These are phyloP conservation scores for Canavalia gladiata DNA, from an alignment of 306 rosid genomes.

Conservation along the genomic window DNA sequence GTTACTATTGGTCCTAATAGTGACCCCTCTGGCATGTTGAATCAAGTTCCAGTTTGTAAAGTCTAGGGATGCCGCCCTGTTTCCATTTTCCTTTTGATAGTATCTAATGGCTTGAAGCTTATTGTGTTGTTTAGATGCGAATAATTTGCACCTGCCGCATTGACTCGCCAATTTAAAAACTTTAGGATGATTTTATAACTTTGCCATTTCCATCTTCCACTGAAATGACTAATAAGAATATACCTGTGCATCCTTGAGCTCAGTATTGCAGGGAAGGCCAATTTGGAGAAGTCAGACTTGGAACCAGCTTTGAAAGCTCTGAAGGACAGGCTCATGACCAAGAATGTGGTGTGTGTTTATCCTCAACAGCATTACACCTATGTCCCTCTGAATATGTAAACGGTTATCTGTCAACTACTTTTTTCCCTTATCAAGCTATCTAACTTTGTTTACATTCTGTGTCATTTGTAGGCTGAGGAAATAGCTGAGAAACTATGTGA, in stretches of 20 bases:
- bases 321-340: slow-evolving; percentile 98
- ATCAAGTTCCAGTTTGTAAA: background rate
- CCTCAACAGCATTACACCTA: background rate
- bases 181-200: background rate
- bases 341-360: slow-evolving; percentile 87
- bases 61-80: slow-evolving; percentile 25
- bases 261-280: slow-evolving; percentile 98
- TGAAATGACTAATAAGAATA: slow-evolving; percentile 31
- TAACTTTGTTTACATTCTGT: slow-evolving; percentile 45
- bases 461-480: slow-evolving; percentile 83
- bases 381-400: slow-evolving; percentile 17
- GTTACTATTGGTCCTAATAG: slow-evolving; percentile 19
- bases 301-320: slow-evolving; percentile 97
- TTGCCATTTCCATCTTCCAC: slow-evolving; percentile 23
- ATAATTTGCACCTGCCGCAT: slow-evolving; percentile 14
- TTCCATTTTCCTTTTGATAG: slow-evolving; percentile 12
- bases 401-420: slow-evolving; percentile 2
- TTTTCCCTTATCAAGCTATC: slow-evolving; percentile 21
- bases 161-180: background rate
- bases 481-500: slow-evolving; percentile 99
- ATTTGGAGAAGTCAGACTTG: slow-evolving; percentile 93
- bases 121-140: slow-evolving; percentile 25
- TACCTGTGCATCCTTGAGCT: slow-evolving; percentile 39
- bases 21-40: background rate
- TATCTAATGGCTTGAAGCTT: slow-evolving; percentile 26